phyloP scores from a whole-genome alignment of 768 basidiomycete species.

The Mycena leptocephala region DNA sequence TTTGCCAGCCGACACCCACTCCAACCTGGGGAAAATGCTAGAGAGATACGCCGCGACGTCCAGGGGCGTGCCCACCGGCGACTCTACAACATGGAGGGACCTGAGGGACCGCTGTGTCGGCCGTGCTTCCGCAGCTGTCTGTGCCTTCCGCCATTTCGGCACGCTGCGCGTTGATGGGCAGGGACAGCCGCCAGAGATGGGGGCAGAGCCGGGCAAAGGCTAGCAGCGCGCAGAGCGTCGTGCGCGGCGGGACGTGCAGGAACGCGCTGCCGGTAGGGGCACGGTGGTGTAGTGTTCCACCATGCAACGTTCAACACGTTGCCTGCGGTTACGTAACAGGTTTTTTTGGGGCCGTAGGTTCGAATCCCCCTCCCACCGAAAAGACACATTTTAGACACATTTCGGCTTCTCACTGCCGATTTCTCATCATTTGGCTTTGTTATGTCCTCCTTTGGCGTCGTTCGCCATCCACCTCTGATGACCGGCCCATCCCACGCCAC shows the following conservation, averaged over 20 bases:
- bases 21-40: constrained; percentile 15
- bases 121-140: background rate
- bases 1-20: background rate
- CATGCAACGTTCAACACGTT: no score
- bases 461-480: no score
- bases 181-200: background rate
- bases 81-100: background rate
- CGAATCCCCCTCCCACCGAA: no score
- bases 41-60: constrained; percentile 23
- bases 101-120: background rate
- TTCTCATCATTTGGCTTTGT: no score
- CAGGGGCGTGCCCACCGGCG: constrained; percentile 4
- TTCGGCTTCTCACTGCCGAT: no score
- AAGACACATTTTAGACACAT: no score
- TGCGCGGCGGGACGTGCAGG: constrained; percentile 4
- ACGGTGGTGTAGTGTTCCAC: no score
- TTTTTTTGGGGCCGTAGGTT: no score
- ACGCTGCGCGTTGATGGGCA: constrained; percentile 14
- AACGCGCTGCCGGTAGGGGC: background rate
- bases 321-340: no score
- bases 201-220: constrained; percentile 24
- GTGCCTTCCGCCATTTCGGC: constrained; percentile 1
- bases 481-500: no score
- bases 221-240: constrained; percentile 19
- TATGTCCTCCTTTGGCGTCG: no score